Conservation (phyloP, 2,329 filamentous ascomycete species). For the Stemphylium vesicarium region DNA sequence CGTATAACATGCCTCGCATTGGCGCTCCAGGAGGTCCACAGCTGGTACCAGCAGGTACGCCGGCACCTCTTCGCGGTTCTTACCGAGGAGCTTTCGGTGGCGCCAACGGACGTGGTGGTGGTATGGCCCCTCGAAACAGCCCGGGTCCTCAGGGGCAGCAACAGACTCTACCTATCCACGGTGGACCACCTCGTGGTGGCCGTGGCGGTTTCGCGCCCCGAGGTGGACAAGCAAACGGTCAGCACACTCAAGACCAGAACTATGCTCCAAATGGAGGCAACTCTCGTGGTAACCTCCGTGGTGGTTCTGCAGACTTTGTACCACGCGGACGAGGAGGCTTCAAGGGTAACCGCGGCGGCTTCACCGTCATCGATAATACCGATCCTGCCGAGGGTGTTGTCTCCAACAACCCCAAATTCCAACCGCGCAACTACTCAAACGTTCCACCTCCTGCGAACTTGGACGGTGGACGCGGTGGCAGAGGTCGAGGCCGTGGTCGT, state of each 20-base stretch:
- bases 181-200: constrained; percentile 46
- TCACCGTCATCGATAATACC: constrained; percentile 56
- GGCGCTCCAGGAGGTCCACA: constrained; percentile 67
- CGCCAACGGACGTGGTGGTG: constrained; percentile 51
- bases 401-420: constrained; percentile 62
- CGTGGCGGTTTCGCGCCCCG: constrained; percentile 48
- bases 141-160: constrained; percentile 37
- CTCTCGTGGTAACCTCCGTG: constrained; percentile 39
- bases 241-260: constrained; percentile 32
- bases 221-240: constrained; percentile 38
- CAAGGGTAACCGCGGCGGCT: constrained; percentile 51
- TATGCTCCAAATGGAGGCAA: constrained; percentile 31
- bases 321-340: constrained; percentile 50
- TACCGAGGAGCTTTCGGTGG: constrained; percentile 64
- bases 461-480: constrained; percentile 36
- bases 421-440: constrained; percentile 54
- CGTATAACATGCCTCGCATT: constrained; percentile 61
- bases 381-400: constrained; percentile 62
- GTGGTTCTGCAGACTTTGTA: constrained; percentile 38
- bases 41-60: constrained; percentile 61
- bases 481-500: constrained; percentile 42
- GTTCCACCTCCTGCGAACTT: constrained; percentile 47
- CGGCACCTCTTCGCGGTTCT: constrained; percentile 64
- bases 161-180: constrained; percentile 49
- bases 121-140: constrained; percentile 42